A percentile compares a stretch with the other conserved stretches of the same genome.
Conservation (phyloP, 2,329 filamentous ascomycete species). For the Fusarium redolens region DNA sequence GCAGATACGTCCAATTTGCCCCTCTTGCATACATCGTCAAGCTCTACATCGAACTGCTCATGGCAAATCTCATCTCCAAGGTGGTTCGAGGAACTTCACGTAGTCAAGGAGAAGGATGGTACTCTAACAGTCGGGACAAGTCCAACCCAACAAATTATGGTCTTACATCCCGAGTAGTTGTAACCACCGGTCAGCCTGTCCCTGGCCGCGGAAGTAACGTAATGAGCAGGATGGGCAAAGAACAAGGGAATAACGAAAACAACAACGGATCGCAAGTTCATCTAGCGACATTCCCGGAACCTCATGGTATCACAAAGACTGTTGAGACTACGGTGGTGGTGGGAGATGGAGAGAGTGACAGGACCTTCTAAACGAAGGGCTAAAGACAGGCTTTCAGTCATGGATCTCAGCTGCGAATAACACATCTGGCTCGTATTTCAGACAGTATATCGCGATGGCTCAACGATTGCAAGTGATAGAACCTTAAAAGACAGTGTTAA, state of each 20-base stretch:
- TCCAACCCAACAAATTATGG: conserved; percentile 23
- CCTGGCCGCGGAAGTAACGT: neutral
- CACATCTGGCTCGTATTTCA: too few relatives aligned
- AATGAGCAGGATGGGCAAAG: conserved; percentile 15
- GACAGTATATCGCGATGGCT: too few relatives aligned
- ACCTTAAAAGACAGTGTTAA: neutral
- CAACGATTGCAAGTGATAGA: neutral
- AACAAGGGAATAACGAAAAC: neutral
- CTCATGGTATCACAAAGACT: conserved; percentile 29
- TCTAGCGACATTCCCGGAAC: conserved; percentile 8
- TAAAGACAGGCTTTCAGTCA: too few relatives aligned
- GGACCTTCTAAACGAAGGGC: neutral
- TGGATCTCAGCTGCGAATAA: too few relatives aligned
- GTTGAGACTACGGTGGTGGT: conserved; percentile 29
- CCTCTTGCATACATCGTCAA: conserved; percentile 64
- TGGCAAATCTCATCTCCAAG: conserved; percentile 62
- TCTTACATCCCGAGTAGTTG: conserved; percentile 19
- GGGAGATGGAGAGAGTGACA: conserved; percentile 15
- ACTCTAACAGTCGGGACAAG: conserved; percentile 9
- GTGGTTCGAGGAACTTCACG: conserved; percentile 37
- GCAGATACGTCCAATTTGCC: conserved; percentile 59
- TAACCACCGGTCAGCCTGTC: neutral
- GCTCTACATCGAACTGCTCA: conserved; percentile 64
- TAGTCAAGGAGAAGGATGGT: conserved; percentile 5
- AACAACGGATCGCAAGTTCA: conserved; percentile 23